Percentiles rank a stretch among this genome's conserved stretches.
Conservation (phyloP, 805 yeast genomes). For the Lachancea waltii region DNA sequence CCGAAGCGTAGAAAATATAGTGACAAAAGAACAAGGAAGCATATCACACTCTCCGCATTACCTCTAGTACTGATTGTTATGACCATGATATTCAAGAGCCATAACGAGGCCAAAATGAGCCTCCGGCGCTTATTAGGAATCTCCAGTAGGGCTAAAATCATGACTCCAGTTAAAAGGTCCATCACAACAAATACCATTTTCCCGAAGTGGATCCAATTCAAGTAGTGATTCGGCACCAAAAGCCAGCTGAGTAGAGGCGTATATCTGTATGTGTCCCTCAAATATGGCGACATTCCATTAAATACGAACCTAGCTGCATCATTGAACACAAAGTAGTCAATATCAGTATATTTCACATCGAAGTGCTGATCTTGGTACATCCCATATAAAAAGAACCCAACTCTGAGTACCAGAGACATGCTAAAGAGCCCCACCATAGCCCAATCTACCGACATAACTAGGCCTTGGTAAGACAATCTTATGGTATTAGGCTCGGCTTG, state of each 20-base stretch:
- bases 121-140: conserved; percentile 24
- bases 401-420: conserved; percentile 37
- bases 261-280: conserved; percentile 83
- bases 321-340: conserved; percentile 88
- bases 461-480: too few relatives aligned
- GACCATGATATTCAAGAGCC: conserved; percentile 95
- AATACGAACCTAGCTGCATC: conserved; percentile 79
- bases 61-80: conserved; percentile 90
- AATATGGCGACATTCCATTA: conserved; percentile 61
- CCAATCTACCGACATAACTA: too few relatives aligned
- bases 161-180: conserved; percentile 73
- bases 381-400: conserved; percentile 70
- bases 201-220: conserved; percentile 59
- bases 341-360: conserved; percentile 84
- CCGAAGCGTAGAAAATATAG: conserved; percentile 40
- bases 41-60: conserved; percentile 82
- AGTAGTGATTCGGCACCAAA: conserved; percentile 56
- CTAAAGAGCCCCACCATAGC: too few relatives aligned
- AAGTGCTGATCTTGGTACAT: conserved; percentile 76
- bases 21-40: conserved; percentile 63
- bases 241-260: conserved; percentile 89
- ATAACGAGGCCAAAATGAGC: conserved; percentile 49
- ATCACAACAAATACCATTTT: conserved; percentile 69
- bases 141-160: conserved; percentile 42
- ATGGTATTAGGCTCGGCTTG: too few relatives aligned